Base-by-base conservation (phyloP, 345 rosid species). In the Trapa incisa region DNA sequence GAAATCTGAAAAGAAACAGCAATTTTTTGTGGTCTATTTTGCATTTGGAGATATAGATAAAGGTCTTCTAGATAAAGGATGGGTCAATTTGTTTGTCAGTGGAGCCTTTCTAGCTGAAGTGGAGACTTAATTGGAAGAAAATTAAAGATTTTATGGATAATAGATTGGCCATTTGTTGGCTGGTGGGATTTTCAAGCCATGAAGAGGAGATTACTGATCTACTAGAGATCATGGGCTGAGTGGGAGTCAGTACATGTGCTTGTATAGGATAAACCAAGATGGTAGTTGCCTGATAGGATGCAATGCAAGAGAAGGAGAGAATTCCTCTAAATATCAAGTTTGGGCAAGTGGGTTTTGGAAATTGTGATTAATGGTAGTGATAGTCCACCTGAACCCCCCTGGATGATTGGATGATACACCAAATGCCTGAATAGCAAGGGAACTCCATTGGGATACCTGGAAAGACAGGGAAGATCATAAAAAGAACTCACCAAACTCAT, bases 181-280 rank as follows among this genome's bases (percentile, higher is more conserved):
- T n/a, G n/a, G 10, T n/a, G n/a, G 35, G 43, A 1, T 62, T 62
- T 41, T 61, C 65, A 10, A 61, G 39, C 14, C 29, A 22, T 61
- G 37, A 22, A 37, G 65, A 22, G 38, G 37, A 61, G 65, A 35
- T 35, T 45, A 43, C 6, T 39, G 15, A 4, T 16, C 5, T 10
- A 22, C 48, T 22, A 22, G 10, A 64, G 47, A 3, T 1, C 47
- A 64, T 39, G n/a, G 47, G 41, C 13, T 16, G 29, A 22, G 43
- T 38, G 9, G n/a, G 41, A 64, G 60, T 54, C 66, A 17, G 5
- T 12, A 33, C 66, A 64, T 64, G 47, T 16, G 66, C 47, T 64
- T 5, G 22, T 22, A 64, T 8, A 22, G 43, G 43, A 64, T 62
- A 48, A 22, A 11, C 45, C 38, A 67, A 36, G 12, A 22, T 68